Base-by-base conservation (phyloP, 2,329 filamentous ascomycete genomes). In the Alternaria panax region DNA sequence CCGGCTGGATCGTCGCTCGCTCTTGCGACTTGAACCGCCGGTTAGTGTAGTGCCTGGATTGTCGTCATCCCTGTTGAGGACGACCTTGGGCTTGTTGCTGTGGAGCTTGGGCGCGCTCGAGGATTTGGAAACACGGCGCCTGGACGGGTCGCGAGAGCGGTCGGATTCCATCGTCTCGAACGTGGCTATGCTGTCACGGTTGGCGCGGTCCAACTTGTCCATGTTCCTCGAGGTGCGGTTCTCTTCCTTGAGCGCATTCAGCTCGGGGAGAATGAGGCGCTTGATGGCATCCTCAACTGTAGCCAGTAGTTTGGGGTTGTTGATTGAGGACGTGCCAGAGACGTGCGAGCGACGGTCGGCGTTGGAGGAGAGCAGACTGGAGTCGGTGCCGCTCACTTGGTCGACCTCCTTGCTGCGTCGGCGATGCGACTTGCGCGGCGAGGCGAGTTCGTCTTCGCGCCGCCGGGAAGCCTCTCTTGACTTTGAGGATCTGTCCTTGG, bases 221-320 rank as follows among this genome's bases (percentile, higher is more conserved):
- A 87, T 87, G 69, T 88, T 90, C 65, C 90, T 86, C 63, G 90
- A 88, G 65, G 90, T 90, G 76, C 92, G 93, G 75, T 94, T 91
- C 73, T 97, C 93, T 70, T 93, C 88, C 78, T 97, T 97, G 54
- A 99, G 83, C 9, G 93, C 92, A 69, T 92, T 94, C 43, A 99
- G 84, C 78, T 99, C 94, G 0, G 95, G 95, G 3, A 99, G 81
- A 53, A 97, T 96, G 50, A 97, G 84, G 48, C 93, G 87, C 63
- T 92, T 89, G 72, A 97, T 96, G 14, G 93, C 93, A 79, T 97
- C 93, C 79, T 97, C 93, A 3, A 97, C 93, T 0, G 93, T 95
- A 71, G 95, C 92, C 2, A 97, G 85, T 2, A 97, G 81, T 74
- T 92, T 95, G 0, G 93, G 93, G 71, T 97, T 97, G 79, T 96